Conservation (phyloP, 2,329 filamentous ascomycete species). For the Fusarium sublunatum region DNA sequence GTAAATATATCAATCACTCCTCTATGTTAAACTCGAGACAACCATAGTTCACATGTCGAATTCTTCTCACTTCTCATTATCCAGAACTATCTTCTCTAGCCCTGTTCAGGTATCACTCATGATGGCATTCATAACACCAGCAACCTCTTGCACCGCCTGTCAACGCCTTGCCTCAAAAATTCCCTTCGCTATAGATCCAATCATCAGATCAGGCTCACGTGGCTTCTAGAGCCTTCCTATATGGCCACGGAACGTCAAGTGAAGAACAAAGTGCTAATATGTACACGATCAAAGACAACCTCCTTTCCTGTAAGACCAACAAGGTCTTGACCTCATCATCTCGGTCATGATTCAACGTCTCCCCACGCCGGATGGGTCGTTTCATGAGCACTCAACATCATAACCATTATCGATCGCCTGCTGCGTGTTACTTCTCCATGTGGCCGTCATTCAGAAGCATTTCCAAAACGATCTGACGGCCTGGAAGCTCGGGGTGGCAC, state of each 20-base stretch:
- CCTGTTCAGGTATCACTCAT: conserved; percentile 36
- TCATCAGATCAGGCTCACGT: conserved; percentile 20
- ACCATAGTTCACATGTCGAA: not conserved
- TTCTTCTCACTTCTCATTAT: conserved; percentile 10
- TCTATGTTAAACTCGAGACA: conserved; percentile 2
- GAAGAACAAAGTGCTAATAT: conserved; percentile 23
- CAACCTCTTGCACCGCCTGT: conserved; percentile 27
- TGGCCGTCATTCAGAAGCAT: conserved; percentile 92
- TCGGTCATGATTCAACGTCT: conserved; percentile 5
- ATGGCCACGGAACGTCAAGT: conserved; percentile 10
- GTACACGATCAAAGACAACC: conserved; percentile 30
- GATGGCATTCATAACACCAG: conserved; percentile 30
- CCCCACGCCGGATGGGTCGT: conserved; percentile 11
- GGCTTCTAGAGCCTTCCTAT: not conserved
- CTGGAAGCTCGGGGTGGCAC: conserved; percentile 89
- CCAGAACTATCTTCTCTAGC: conserved; percentile 27
- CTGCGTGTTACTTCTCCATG: conserved; percentile 54
- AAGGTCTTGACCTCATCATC: conserved; percentile 10
- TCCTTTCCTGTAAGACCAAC: conserved; percentile 1
- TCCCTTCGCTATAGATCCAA: conserved; percentile 31
- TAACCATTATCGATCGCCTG: conserved; percentile 15
- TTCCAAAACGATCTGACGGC: conserved; percentile 90
- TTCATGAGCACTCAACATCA: conserved; percentile 17
- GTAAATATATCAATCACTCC: not conserved
- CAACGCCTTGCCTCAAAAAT: conserved; percentile 37